A percentile compares a stretch with the other conserved stretches of the same genome.
Conservation (phyloP, 495 filamentous ascomycete genomes). For the Tetracladium marchalianum region DNA sequence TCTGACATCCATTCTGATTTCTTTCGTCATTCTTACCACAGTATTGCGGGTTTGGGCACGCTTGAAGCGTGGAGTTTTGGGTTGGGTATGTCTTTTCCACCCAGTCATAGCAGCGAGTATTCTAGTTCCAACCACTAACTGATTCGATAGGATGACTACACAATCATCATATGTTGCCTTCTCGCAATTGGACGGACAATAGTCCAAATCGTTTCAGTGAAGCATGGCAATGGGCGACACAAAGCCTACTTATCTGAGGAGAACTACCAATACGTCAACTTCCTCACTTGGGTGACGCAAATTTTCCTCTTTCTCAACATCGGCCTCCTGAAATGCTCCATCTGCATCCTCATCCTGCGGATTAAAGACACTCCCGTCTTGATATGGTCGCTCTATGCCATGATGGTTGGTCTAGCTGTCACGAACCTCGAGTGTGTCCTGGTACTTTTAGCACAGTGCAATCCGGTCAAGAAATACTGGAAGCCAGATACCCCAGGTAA, state of each 20-base stretch:
- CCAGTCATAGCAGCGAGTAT: no score
- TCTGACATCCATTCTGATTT: slow-evolving; percentile 13
- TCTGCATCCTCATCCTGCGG: slow-evolving; percentile 19
- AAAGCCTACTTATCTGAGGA: slow-evolving; percentile 12
- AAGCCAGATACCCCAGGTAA: background rate
- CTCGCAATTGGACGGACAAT: slow-evolving; percentile 2
- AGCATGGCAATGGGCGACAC: slow-evolving; percentile 20
- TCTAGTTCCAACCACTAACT: background rate
- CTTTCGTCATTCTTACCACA: slow-evolving; percentile 12
- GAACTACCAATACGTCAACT: slow-evolving; percentile 12
- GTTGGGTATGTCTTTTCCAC: background rate
- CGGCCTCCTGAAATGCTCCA: slow-evolving; percentile 20
- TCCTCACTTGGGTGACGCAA: slow-evolving; percentile 18
- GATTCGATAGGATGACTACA: slow-evolving; percentile 18
- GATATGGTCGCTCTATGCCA: slow-evolving; percentile 7
- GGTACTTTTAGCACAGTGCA: slow-evolving; percentile 1
- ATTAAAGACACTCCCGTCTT: slow-evolving; percentile 16
- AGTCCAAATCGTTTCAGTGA: slow-evolving; percentile 7
- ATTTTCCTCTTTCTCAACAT: slow-evolving; percentile 19
- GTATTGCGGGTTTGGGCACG: slow-evolving; percentile 16
- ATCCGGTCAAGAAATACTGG: background rate
- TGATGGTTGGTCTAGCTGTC: slow-evolving; percentile 17
- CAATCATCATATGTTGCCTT: slow-evolving; percentile 12
- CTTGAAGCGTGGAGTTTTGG: background rate
- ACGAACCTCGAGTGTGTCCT: slow-evolving; percentile 9